Base-by-base conservation (phyloP, 176 grass and related monocot species). In the Tillandsia fasciculata region DNA sequence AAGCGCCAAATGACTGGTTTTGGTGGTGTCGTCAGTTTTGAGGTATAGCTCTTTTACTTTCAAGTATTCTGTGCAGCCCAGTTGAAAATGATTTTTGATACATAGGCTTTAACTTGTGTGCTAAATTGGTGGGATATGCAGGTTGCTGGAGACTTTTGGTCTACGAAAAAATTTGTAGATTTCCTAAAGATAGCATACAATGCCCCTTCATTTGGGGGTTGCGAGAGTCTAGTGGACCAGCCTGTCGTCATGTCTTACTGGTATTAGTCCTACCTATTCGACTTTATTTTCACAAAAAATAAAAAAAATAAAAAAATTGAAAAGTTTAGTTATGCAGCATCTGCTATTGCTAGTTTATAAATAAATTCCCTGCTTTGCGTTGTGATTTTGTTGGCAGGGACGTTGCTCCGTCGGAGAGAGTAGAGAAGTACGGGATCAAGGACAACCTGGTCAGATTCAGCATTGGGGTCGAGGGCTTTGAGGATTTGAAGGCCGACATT, bases 221-320 rank as follows among this genome's bases (percentile, higher is more conserved):
- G 87, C 63, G 94, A 99, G 84, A 99, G 94, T 79, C 87, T 93
- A 76, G 83, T 99, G 63, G 87, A 93, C 75, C 94, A 93, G 72
- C 94, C 94, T 82, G 94, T 89, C 72, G 93, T 99, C 72, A 93
- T 99, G 94, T 99, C 94, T 67, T 99, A 99, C 78, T 99, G 94
- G 94, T 99, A 88, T n/a, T 28, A 29, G 10, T 54, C 66, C 10
- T 12, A 64, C 12, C 70, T 42, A 29, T 54, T 1, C 5, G 52
- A 2, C 65, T 50, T 75, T 28, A 82, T 50, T 69, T 59, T 61
- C 22, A 20, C 20, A 9, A 22, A 2, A 17, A 59, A 56, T 17
- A 57, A 57, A 17, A 9, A 61, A 22, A 9, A 14, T 20, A 22
- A 14, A 4, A 3, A 42, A 42, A 42, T 42, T 61, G 56, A 61